Conservation (phyloP, 2,329 filamentous ascomycete genomes). For the Periconia sp. region DNA sequence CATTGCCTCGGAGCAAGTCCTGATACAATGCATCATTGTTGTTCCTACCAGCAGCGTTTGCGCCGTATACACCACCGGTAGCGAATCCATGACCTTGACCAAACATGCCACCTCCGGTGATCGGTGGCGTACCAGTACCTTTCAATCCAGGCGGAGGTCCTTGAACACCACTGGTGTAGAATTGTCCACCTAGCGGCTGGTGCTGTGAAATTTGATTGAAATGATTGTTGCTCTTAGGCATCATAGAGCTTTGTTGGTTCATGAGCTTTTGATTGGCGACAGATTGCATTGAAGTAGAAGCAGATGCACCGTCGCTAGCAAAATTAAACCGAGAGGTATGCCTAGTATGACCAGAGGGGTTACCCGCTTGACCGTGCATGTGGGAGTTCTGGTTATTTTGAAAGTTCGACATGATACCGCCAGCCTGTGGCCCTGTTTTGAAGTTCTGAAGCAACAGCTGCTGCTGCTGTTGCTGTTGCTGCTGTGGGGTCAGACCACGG, state of each 20-base stretch:
- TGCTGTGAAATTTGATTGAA: constrained; percentile 58
- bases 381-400: constrained; percentile 51
- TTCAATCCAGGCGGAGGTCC: constrained; percentile 94
- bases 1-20: constrained; percentile 73
- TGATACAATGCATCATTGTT: constrained; percentile 73
- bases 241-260: constrained; percentile 86
- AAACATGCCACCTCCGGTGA: constrained; percentile 78
- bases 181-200: constrained; percentile 62
- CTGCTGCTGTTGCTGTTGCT: constrained; percentile 62
- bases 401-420: constrained; percentile 54
- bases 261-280: constrained; percentile 78
- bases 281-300: constrained; percentile 68
- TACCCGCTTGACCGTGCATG: constrained; percentile 56
- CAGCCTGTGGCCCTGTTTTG: constrained; percentile 55
- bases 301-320: constrained; percentile 69
- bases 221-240: constrained; percentile 57
- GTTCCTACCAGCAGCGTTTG: constrained; percentile 68
- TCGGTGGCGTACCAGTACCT: constrained; percentile 89
- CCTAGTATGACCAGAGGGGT: constrained; percentile 69
- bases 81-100: constrained; percentile 85
- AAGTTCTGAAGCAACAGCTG: constrained; percentile 64
- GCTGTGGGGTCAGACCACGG: constrained; percentile 75
- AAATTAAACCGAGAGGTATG: constrained; percentile 89
- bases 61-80: constrained; percentile 65
- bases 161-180: constrained; percentile 82